Evolutionary conservation across 2,329 filamentous ascomycete genomes (phyloP), one percentile per base, ranked within the genome.

Genomic region (Epichloe bromicola): DNA sequence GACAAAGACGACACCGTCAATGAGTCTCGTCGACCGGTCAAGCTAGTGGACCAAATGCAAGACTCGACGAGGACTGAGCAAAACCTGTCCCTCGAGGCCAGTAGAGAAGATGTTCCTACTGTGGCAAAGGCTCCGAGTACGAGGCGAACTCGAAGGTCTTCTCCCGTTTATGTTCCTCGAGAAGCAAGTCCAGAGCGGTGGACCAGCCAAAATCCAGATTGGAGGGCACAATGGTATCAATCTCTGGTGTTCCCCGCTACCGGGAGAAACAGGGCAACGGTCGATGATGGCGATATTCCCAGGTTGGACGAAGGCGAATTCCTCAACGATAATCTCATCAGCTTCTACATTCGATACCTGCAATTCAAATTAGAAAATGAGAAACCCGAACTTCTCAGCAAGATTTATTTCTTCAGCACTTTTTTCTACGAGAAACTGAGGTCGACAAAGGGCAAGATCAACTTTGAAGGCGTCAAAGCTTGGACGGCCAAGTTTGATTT

Each of bases 331-430:
- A 95, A 88, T 60, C 71, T 98, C 30, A 86, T 98, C 57, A 82
- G 80, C 48, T 96, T 96, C 63, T 95, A 94, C 62, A 73, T 95
- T 51, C 82, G 85, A 33, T 86, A 82, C 58, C 70, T 91, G 5
- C 82, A 90, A 61, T 70, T 76, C 52, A 67, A 76, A 41, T 65
- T 85, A 37, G 75, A 80, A 55, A 66, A 70, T 39, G 70, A 74
- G 11, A 72, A 74, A 2, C 74, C 79, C 1, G 71, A 79, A 44
- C 58, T 82, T 4, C 70, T 81, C 0, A 72, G 79, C 53, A 80
- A 81, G 48, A 80, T 95, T 3, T 88, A 94, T 63, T 86, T 95
- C 58, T 91, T 95, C 71, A 97, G 90, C 63, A 93, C 88, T 95
- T 88, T 67, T 96, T 96, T 97, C 67, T 97, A 86, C 62, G 80